Evolutionary conservation across 306 rosid genomes (phyloP), one percentile per base, ranked within the genome.

Genomic region (Datisca glomerata): DNA sequence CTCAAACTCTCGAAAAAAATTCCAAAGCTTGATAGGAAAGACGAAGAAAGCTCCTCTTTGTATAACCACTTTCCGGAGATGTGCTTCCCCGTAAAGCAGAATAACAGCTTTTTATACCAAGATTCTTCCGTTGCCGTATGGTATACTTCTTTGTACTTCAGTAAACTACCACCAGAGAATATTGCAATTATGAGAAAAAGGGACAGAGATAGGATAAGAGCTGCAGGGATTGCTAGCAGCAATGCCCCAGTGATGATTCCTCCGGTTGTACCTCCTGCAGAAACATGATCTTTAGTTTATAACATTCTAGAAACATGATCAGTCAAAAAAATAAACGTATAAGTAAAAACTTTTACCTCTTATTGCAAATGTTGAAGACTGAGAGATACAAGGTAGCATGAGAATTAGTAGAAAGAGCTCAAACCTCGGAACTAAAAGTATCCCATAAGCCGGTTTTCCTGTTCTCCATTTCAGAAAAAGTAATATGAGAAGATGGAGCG

Each of bases 351-450:
- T n/a, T 40, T 40, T 43, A 60, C 91, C 84, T 52, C 64, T 61
- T 47, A 79, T 62, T 16, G 63, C 56, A 57, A 68, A 79, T 9
- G 73, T 34, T 28, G 80, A 67, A 45, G 80, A 75, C 65, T 79
- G 84, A 66, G 80, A 64, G 62, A 79, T 60, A 38, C 75, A 74
- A 25, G 91, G 91, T 50, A 79, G 80, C 74, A 57, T 52, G 53
- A 79, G 75, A 63, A 75, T 68, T 41, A 75, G 52, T 51, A 75
- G 67, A 59, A 71, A 60, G 44, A 75, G 71, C 71, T 79, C 80
- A 28, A 79, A 61, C 41, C 84, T 73, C 12, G 84, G 91, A 14
- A 65, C 57, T 41, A 70, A 68, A 12, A 79, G 75, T 27, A 43
- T 43, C 17, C 77, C 83, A 52, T 49, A 65, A 41, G 65, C 72